A percentile compares a stretch with the other conserved stretches of the same genome.
Evolutionary conservation across 192 early-diverging fungal genomes (phyloP).

Genomic region (Coemansia sp.): DNA sequence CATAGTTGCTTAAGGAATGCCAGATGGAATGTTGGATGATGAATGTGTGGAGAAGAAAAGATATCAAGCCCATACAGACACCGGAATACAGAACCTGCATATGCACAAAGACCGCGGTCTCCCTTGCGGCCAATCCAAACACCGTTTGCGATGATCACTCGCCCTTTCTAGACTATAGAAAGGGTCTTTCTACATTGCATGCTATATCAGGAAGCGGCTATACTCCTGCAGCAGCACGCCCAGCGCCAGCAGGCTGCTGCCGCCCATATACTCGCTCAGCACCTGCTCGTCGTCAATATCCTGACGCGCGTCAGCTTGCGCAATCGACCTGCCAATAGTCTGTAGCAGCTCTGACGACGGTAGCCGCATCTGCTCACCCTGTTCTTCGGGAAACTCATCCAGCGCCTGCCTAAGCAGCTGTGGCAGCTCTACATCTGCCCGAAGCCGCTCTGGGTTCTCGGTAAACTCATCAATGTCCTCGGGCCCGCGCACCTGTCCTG

Average conservation of each 20-base stretch:
- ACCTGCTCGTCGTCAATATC: not conserved
- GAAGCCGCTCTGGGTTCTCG: constrained; percentile 16
- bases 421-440: not conserved
- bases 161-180: not conserved
- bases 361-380: constrained; percentile 18
- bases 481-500: constrained; percentile 6
- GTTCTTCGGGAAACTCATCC: constrained; percentile 5
- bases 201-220: constrained; percentile 26
- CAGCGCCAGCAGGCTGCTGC: constrained; percentile 48
- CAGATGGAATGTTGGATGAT: not conserved
- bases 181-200: not conserved
- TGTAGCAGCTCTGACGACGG: constrained; percentile 49
- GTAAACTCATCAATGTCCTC: constrained; percentile 14
- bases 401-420: constrained; percentile 7
- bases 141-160: not conserved
- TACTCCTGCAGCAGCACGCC: constrained; percentile 51
- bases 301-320: constrained; percentile 17
- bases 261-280: constrained; percentile 32
- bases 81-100: not conserved
- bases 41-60: not conserved
- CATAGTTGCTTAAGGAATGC: constrained; percentile 13
- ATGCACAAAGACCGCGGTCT: constrained; percentile 1
- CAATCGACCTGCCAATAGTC: constrained; percentile 33
- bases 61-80: not conserved
- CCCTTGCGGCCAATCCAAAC: not conserved